phyloP scores from a whole-genome alignment of 163 green algal genomes.

The Chloromonas sp. region DNA sequence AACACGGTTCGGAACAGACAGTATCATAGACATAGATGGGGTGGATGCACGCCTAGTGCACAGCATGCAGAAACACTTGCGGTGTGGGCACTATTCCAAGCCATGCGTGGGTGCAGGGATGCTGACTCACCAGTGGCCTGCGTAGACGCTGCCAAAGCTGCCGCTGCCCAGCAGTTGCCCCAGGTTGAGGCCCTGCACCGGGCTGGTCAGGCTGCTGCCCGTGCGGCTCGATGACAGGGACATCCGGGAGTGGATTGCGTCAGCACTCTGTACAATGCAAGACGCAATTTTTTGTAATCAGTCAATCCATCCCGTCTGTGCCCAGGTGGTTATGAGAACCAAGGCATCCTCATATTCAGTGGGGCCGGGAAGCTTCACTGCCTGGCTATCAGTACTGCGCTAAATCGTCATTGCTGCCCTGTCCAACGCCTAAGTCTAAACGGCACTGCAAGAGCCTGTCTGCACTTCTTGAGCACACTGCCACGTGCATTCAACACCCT shows the following conservation, averaged over 20 bases:
- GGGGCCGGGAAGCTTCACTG: background rate
- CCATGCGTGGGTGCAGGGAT: background rate
- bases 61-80: background rate
- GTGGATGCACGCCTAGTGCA: background rate
- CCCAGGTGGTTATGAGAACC: background rate
- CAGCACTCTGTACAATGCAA: background rate
- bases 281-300: background rate
- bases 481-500: background rate
- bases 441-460: background rate
- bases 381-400: too few species aligned
- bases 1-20: background rate
- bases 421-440: too few species aligned
- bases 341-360: background rate
- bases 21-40: background rate
- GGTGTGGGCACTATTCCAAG: background rate
- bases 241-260: background rate
- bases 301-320: background rate
- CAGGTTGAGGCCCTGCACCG: slow-evolving; percentile 4
- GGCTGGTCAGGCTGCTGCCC: background rate
- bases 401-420: too few species aligned
- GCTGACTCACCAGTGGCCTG: slow-evolving; percentile 21
- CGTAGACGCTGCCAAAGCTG: slow-evolving; percentile 47
- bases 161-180: slow-evolving; percentile 33
- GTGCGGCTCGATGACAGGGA: background rate
- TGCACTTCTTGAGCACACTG: background rate